Percentiles rank a stretch among this genome's conserved stretches.
Evolutionary conservation across 2,329 filamentous ascomycete genomes (phyloP).

Genomic region (Calonectria multiphialidica): DNA sequence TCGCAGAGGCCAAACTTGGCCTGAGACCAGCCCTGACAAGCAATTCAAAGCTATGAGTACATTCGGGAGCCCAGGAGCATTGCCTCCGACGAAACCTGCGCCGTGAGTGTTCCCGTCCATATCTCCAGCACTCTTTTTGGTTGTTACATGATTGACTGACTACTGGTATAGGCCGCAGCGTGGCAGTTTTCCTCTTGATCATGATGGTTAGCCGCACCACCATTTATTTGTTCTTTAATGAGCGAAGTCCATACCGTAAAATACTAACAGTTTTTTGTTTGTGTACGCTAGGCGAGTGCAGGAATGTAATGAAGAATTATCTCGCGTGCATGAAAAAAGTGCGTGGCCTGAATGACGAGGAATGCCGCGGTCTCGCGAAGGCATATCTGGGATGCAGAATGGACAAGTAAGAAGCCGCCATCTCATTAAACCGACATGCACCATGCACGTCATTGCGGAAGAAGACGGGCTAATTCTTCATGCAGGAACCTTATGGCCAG

Average conservation of each 20-base stretch:
- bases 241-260: neutral
- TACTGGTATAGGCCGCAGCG: conserved; percentile 77
- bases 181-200: conserved; percentile 93
- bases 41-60: conserved; percentile 62
- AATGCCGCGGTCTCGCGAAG: conserved; percentile 89
- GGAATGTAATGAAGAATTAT: conserved; percentile 86
- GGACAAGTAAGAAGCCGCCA: conserved; percentile 77
- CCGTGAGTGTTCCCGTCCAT: conserved; percentile 64
- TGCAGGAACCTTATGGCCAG: conserved; percentile 92
- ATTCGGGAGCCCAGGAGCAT: conserved; percentile 78
- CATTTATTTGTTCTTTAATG: neutral
- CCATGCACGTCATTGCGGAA: conserved; percentile 21
- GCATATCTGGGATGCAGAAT: conserved; percentile 91
- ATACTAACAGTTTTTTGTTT: conserved; percentile 21
- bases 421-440: conserved; percentile 23
- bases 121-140: neutral
- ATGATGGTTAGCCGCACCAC: conserved; percentile 69
- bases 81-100: conserved; percentile 74
- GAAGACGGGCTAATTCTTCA: conserved; percentile 33
- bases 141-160: conserved; percentile 27
- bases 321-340: conserved; percentile 88
- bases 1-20: conserved; percentile 12
- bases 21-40: conserved; percentile 14
- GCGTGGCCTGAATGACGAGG: conserved; percentile 85
- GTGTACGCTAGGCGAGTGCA: conserved; percentile 85